These are phyloP conservation scores for Phialocephala sp. DNA, from an alignment of 2,329 filamentous ascomycete species.

Conservation along the genomic window DNA sequence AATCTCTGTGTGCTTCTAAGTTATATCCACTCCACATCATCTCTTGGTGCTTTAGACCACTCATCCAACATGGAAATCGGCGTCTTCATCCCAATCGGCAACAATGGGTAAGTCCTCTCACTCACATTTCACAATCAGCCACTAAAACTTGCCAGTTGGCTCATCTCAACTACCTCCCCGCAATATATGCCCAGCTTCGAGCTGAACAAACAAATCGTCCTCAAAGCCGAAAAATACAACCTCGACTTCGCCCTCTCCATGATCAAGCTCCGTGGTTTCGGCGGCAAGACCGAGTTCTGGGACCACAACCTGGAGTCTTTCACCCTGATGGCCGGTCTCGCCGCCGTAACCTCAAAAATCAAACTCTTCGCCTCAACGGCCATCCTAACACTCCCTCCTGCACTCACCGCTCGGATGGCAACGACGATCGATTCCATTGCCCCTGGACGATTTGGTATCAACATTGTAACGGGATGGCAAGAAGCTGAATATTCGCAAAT, in stretches of 20 bases:
- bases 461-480: slow-evolving; percentile 46
- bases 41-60: neutral
- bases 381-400: slow-evolving; percentile 42
- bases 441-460: slow-evolving; percentile 43
- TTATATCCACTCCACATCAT: neutral
- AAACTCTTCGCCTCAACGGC: slow-evolving; percentile 44
- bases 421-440: slow-evolving; percentile 43
- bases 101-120: slow-evolving; percentile 38
- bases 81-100: slow-evolving; percentile 38
- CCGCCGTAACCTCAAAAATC: slow-evolving; percentile 44
- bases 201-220: slow-evolving; percentile 42
- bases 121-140: neutral
- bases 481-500: slow-evolving; percentile 44
- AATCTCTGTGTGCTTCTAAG: neutral
- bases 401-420: slow-evolving; percentile 43
- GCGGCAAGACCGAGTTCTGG: slow-evolving; percentile 44
- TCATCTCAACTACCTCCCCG: slow-evolving; percentile 42
- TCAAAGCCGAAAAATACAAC: slow-evolving; percentile 41
- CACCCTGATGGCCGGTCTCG: slow-evolving; percentile 44
- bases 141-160: slow-evolving; percentile 33
- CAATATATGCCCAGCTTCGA: slow-evolving; percentile 44
- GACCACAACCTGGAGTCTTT: slow-evolving; percentile 45
- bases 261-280: slow-evolving; percentile 44
- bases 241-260: slow-evolving; percentile 44
- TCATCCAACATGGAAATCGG: slow-evolving; percentile 31